Evolutionary conservation across 306 rosid species (phyloP).

Genomic region (Spatholobus suberectus): DNA sequence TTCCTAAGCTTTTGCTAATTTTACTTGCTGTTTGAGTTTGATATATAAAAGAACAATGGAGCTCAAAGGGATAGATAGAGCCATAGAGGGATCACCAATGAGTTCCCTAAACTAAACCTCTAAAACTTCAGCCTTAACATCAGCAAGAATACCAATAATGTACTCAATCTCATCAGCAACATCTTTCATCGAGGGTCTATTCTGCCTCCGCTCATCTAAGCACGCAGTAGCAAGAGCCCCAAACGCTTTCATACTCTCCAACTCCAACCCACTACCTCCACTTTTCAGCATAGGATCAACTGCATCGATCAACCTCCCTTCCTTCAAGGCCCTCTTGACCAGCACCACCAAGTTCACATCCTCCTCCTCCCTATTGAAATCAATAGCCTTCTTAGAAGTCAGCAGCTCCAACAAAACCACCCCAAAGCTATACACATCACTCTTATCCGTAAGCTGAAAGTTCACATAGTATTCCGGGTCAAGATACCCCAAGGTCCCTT

Average conservation of each 20-base stretch:
- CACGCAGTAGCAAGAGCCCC: slow-evolving; percentile 54
- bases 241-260: slow-evolving; percentile 55
- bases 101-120: neutral
- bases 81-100: too few species aligned
- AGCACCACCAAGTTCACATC: slow-evolving; percentile 62
- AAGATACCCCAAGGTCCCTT: slow-evolving; percentile 50
- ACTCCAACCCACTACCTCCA: slow-evolving; percentile 44
- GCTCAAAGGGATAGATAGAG: too few species aligned
- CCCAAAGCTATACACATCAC: slow-evolving; percentile 59
- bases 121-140: neutral
- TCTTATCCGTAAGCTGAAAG: slow-evolving; percentile 55
- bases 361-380: slow-evolving; percentile 59
- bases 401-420: slow-evolving; percentile 59
- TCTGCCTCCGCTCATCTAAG: slow-evolving; percentile 50
- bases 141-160: slow-evolving; percentile 41
- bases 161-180: slow-evolving; percentile 56
- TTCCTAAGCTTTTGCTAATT: too few species aligned
- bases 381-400: slow-evolving; percentile 58
- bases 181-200: slow-evolving; percentile 61
- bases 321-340: slow-evolving; percentile 48
- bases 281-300: slow-evolving; percentile 49
- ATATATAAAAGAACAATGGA: too few species aligned
- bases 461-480: slow-evolving; percentile 48
- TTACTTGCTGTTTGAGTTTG: too few species aligned
- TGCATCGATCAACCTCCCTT: slow-evolving; percentile 51